Evolutionary conservation across 2,329 filamentous ascomycete genomes (phyloP).

Genomic region (Cladosporium cucumerinum): DNA sequence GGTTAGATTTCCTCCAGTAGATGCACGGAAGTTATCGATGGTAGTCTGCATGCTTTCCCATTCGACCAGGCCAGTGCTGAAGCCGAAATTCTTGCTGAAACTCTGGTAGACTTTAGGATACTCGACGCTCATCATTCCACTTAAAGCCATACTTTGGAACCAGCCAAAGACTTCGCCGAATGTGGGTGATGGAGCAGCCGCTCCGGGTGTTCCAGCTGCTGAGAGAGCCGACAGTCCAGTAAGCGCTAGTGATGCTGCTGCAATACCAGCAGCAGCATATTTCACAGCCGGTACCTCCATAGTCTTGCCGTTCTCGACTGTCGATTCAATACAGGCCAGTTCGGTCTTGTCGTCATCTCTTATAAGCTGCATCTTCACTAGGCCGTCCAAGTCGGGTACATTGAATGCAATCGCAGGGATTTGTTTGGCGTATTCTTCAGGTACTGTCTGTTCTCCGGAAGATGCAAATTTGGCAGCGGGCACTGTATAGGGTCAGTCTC

Average conservation of each 20-base stretch:
- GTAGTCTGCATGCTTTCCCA: slow-evolving; percentile 75
- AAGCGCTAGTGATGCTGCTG: slow-evolving; percentile 75
- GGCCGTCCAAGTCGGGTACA: slow-evolving; percentile 83
- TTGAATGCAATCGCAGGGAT: slow-evolving; percentile 88
- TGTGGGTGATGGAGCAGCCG: slow-evolving; percentile 69
- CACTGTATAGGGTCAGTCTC: slow-evolving; percentile 48
- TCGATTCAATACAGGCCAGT: slow-evolving; percentile 77
- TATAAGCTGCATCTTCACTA: slow-evolving; percentile 74
- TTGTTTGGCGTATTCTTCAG: slow-evolving; percentile 64
- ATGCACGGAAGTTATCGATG: slow-evolving; percentile 78
- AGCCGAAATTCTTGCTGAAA: slow-evolving; percentile 90
- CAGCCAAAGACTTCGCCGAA: slow-evolving; percentile 82
- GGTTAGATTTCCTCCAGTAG: slow-evolving; percentile 83
- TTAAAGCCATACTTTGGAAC: slow-evolving; percentile 92
- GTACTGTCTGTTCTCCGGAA: slow-evolving; percentile 67
- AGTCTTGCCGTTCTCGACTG: slow-evolving; percentile 84
- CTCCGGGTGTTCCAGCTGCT: slow-evolving; percentile 59
- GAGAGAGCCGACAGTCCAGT: slow-evolving; percentile 55
- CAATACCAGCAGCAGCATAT: slow-evolving; percentile 79
- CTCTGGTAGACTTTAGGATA: slow-evolving; percentile 85
- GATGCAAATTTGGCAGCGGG: slow-evolving; percentile 73
- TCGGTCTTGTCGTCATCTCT: slow-evolving; percentile 55
- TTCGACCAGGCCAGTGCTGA: slow-evolving; percentile 78
- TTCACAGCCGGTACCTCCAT: slow-evolving; percentile 70
- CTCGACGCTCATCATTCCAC: slow-evolving; percentile 90